Conservation (phyloP, 2,329 filamentous ascomycete genomes). For the Sarocladiaceae sp. region DNA sequence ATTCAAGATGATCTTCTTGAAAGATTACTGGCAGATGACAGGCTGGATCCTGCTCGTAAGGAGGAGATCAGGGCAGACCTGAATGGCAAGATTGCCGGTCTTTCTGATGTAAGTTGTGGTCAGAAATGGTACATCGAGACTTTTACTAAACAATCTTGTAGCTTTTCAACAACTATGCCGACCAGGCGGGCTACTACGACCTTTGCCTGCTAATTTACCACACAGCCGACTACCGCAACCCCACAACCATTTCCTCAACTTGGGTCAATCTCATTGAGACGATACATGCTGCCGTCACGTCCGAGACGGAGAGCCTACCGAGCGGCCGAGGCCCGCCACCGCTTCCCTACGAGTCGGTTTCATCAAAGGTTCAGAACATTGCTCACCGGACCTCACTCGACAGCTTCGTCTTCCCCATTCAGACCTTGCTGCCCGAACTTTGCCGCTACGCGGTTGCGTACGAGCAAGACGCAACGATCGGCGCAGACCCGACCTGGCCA, state of each 20-base stretch:
- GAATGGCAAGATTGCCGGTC: constrained; percentile 70
- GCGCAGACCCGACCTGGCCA: constrained; percentile 54
- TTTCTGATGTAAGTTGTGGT: constrained; percentile 67
- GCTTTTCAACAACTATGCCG: constrained; percentile 91
- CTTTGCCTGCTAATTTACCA: constrained; percentile 91
- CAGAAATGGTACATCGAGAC: background rate
- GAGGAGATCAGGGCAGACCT: constrained; percentile 62
- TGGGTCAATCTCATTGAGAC: constrained; percentile 80
- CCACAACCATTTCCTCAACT: constrained; percentile 75
- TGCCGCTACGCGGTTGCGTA: constrained; percentile 59
- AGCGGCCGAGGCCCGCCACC: constrained; percentile 36
- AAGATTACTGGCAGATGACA: constrained; percentile 66
- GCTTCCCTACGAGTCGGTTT: constrained; percentile 67
- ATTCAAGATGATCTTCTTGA: constrained; percentile 91
- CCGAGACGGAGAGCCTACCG: constrained; percentile 26
- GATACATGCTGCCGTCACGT: constrained; percentile 55
- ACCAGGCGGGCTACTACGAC: constrained; percentile 89
- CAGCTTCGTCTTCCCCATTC: constrained; percentile 63
- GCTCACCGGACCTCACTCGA: constrained; percentile 61
- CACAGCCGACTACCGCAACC: constrained; percentile 83
- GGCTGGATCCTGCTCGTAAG: constrained; percentile 61
- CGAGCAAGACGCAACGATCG: constrained; percentile 53
- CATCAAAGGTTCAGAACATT: constrained; percentile 59
- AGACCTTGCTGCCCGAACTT: constrained; percentile 55
- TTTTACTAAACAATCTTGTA: constrained; percentile 30